Base-by-base conservation (phyloP, 345 rosid species). In the Ricinus communis region DNA sequence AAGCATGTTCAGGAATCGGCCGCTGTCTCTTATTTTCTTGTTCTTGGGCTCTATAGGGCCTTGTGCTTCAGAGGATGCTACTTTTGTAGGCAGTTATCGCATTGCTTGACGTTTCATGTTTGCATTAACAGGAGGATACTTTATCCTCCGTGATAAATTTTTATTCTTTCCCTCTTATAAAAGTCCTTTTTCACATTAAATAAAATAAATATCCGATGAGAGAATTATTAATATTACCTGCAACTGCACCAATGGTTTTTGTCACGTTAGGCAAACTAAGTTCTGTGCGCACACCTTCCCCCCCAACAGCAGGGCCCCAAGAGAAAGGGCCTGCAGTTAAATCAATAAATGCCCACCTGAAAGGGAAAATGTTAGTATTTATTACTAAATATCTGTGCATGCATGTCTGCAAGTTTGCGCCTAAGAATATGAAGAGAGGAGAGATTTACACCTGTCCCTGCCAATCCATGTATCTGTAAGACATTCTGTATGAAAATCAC, bases 221-320 rank as follows among this genome's bases (percentile, higher is more conserved):
- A 54, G 16, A 62, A 43, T 51, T 46, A 33, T 22, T 5, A 25
- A 50, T 25, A 66, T 46, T 83, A 95, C 98, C 99, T 89, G 90
- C 86, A 79, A 95, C 96, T 30, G 97, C 94, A 75, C 99, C 99
- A 74, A 93, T 91, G 52, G 97, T 95, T 83, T 91, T 89, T 50
- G 84, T 86, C 79, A 95, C 98, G 84, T 89, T 91, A 77, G 99
- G 99, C 62, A 95, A 82, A 82, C 96, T 91, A 73, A 76, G 76
- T 66, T 88, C 88, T 4, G 98, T 95, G 51, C 97, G 94, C 73
- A 95, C 98, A 76, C 99, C 99, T 86, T 95, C 98, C 74, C 99
- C 99, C 76, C 99, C 99, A 70, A 95, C 99, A 80, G 99, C 91
- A 66, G 99, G 99, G 68, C 99, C 99, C 99, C 97, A 95, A 14